Base-by-base conservation (phyloP, 768 basidiomycete genomes). In the Pholiota microspora region DNA sequence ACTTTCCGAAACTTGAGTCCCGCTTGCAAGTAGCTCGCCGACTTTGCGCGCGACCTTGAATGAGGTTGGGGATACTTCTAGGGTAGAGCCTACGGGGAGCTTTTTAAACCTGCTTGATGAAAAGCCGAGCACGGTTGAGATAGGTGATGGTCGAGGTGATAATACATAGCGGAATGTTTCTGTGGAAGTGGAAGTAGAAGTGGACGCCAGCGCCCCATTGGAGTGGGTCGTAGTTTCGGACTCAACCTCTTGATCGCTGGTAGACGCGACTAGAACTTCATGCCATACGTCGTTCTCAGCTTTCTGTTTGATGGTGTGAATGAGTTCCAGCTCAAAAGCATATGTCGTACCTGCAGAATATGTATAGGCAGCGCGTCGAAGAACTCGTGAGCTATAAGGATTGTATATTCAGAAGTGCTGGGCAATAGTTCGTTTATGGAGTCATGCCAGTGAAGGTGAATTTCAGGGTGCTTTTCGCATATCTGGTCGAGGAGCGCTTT, bases 321-420 rank as follows among this genome's bases (percentile, higher is more conserved):
- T 2, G 4, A 31, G 12, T 18, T 38, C 15, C 8, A 34, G 45
- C 27, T 9, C 32, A 40, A 10, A 38, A 49, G 13, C 8, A 4
- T 35, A 4, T 21, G 13, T 66, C 76, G 9, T 59, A 93, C 94
- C 77, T 96, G 85, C 32, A 98, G 73, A 32, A 94, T 74, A 68
- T 97, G 92, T 45, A 98, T 85, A 0, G 97, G 96, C 40, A 99
- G 77, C 0, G 95, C 95, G 67, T 98, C 97, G 58, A 99, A 98
- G 72, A 98, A 96, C 65, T 98, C 97, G 69, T 99, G 95, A 0
- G 97, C 97, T 13, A 98, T 73, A 21, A 97, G 68, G 76, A 97
- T 84, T 0, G 94, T 94, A 68, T 86, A 98, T 47, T 69, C 66
- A 8, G 74, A 71, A 15, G 76, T 62, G 56, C 74, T 73, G 2